Evolutionary conservation across 345 rosid genomes (phyloP).

Genomic region (Ricinus communis): DNA sequence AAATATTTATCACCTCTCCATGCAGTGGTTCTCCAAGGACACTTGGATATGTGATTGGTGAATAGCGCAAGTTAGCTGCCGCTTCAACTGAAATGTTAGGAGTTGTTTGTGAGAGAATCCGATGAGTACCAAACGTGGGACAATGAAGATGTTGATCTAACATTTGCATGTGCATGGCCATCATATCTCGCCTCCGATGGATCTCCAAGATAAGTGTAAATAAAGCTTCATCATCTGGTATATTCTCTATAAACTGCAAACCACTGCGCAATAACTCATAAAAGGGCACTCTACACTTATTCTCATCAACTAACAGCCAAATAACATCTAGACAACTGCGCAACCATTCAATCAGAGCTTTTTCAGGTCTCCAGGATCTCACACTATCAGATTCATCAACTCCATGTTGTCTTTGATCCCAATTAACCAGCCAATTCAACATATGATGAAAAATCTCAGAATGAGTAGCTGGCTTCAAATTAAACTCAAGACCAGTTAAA

Average conservation of each 20-base stretch:
- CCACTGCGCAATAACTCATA: slow-evolving; percentile 90
- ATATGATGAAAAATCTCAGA: slow-evolving; percentile 74
- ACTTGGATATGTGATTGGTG: slow-evolving; percentile 97
- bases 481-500: slow-evolving; percentile 64
- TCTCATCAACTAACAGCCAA: slow-evolving; percentile 85
- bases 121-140: slow-evolving; percentile 92
- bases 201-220: slow-evolving; percentile 93
- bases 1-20: slow-evolving; percentile 75
- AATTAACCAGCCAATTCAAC: slow-evolving; percentile 87
- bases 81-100: slow-evolving; percentile 72
- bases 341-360: slow-evolving; percentile 79
- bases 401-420: slow-evolving; percentile 85
- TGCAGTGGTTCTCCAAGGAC: slow-evolving; percentile 95
- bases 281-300: slow-evolving; percentile 86
- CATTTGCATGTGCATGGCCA: slow-evolving; percentile 99
- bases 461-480: slow-evolving; percentile 82
- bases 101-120: slow-evolving; percentile 66
- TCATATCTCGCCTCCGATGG: slow-evolving; percentile 91
- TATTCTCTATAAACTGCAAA: slow-evolving; percentile 91
- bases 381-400: slow-evolving; percentile 56
- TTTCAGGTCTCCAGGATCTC: slow-evolving; percentile 67
- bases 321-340: slow-evolving; percentile 93
- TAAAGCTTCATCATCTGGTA: slow-evolving; percentile 94
- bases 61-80: slow-evolving; percentile 62
- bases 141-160: slow-evolving; percentile 97